Evolutionary conservation across 1,139 yeast genomes (phyloP), one percentile per base, ranked within the genome.

Genomic region (Scheffersomyces cryptocercus): DNA sequence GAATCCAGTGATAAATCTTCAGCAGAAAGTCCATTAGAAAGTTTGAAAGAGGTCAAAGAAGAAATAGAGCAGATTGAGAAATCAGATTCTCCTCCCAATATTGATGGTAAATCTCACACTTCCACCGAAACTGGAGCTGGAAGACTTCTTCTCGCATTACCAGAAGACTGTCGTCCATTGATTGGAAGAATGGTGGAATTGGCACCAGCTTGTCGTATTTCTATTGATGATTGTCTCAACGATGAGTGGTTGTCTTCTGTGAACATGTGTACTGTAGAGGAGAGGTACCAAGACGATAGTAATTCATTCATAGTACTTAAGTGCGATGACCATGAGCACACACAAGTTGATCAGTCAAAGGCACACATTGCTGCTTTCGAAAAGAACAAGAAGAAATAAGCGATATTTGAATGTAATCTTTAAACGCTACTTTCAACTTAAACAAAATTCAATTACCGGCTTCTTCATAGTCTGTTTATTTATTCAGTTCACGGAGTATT

Each of bases 311-410:
- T 62, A 36, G 73, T 70, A 7, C 57, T 65, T 31, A 61, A 61
- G 43, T 76, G 80, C 36, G 66, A 69, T 3, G 84, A 81, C 57
- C 98, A 91, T 61, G 77, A 75, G 36, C 98, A 91, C 61, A 88
- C 97, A 1, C 82, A 82, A 54, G 97, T 91, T 41, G 96, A 89
- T 55, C 96, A 88, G 62, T 84, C 89, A 46, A 95, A 88, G 56
- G 98, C 97, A 0, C 98, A 91, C 64, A 91, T 91, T 67, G 97
- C 97, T 12, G 87, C 95, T 41, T 77, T 89, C 53, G 97, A 91
- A 60, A 87, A 84, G 72, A 82, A 78, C 54, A 86, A 85, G 64
- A 81, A 77, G 60, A 75, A 77, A 54, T 69, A 61, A 47, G 26
- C 26, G 26, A 20, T 5, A 20, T 20, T 20, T 20, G 26, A 20